These are phyloP conservation scores for Chlamydomonas reinhardtii DNA, from an alignment of 163 green algal genomes.

Conservation along the genomic window DNA sequence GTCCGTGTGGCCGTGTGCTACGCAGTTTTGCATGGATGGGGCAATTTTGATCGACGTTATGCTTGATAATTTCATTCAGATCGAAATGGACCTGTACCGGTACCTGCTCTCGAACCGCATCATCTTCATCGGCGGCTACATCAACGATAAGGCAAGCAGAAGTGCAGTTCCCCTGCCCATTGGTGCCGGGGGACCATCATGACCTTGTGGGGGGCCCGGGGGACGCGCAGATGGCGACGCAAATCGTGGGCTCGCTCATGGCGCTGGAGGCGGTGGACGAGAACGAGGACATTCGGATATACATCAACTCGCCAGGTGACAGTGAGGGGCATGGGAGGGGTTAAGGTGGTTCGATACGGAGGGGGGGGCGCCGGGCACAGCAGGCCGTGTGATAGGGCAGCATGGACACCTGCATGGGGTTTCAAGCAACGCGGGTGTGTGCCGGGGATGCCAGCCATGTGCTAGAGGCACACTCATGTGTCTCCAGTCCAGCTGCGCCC, in stretches of 20 bases:
- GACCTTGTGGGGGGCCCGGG: background rate
- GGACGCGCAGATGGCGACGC: slow-evolving; percentile 69
- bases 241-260: slow-evolving; percentile 91
- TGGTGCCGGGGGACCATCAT: background rate
- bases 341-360: too few relatives aligned
- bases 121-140: slow-evolving; percentile 88
- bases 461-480: too few relatives aligned
- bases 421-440: too few relatives aligned
- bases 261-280: slow-evolving; percentile 88
- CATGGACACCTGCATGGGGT: too few relatives aligned
- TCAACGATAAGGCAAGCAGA: slow-evolving; percentile 82
- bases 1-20: background rate
- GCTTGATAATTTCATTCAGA: slow-evolving; percentile 5
- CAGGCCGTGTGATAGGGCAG: too few relatives aligned
- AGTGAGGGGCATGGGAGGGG: too few relatives aligned
- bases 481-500: too few relatives aligned
- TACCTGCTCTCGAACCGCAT: slow-evolving; percentile 91
- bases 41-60: too few relatives aligned
- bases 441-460: too few relatives aligned
- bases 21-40: too few relatives aligned
- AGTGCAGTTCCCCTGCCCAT: too few relatives aligned
- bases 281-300: slow-evolving; percentile 91
- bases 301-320: slow-evolving; percentile 91
- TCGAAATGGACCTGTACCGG: slow-evolving; percentile 80
- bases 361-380: too few relatives aligned